Percentiles rank a stretch among this genome's conserved stretches.
Conservation (phyloP, 441 rosid genomes). For the Arabidopsis hybrid region DNA sequence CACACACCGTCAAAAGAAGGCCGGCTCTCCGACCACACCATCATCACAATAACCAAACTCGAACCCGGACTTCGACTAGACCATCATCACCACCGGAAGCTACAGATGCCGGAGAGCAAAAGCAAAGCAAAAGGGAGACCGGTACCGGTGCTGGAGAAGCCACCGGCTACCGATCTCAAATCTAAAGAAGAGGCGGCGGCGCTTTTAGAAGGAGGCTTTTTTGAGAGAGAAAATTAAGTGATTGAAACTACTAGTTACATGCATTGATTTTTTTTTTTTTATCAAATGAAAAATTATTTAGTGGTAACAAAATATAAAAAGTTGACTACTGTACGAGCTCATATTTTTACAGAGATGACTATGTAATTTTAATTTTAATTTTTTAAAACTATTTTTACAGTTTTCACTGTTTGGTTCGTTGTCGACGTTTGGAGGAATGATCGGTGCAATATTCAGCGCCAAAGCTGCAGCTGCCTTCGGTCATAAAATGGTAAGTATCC, state of each 20-base stretch:
- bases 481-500: constrained; percentile 40
- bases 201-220: no score
- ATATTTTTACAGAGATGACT: not conserved
- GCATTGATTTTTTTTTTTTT: not conserved
- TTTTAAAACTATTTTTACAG: constrained; percentile 15
- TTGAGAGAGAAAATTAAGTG: not conserved
- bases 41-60: no score
- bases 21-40: no score
- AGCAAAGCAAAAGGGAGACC: no score
- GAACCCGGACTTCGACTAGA: no score
- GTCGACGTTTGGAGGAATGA: constrained; percentile 48
- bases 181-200: no score
- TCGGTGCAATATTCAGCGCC: constrained; percentile 48
- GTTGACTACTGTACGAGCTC: not conserved
- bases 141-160: no score
- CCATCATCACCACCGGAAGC: no score
- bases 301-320: not conserved
- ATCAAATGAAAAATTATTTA: no score
- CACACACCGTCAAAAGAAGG: no score
- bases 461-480: constrained; percentile 43
- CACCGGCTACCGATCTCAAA: no score
- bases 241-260: not conserved
- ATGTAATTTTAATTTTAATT: not conserved
- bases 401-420: constrained; percentile 48
- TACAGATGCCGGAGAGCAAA: no score